phyloP scores from a whole-genome alignment of 306 rosid genomes.

The Prunus salicina region DNA sequence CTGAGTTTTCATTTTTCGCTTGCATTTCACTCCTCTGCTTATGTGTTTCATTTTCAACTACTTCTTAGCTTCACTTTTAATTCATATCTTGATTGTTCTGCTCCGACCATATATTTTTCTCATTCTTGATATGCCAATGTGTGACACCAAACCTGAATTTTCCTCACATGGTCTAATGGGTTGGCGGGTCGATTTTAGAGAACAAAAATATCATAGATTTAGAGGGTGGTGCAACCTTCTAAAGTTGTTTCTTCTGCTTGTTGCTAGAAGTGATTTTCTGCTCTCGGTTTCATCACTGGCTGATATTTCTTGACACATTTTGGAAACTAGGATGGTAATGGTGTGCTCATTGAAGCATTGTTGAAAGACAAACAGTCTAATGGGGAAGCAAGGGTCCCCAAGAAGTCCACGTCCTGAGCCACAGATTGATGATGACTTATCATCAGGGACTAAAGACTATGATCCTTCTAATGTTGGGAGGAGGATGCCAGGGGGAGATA shows the following conservation, averaged over 20 bases:
- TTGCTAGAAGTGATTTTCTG: constrained; percentile 11
- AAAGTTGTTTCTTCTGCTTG: not conserved
- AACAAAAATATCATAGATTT: constrained; percentile 17
- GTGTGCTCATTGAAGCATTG: constrained; percentile 23
- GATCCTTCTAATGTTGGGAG: constrained; percentile 47
- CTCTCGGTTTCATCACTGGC: constrained; percentile 8
- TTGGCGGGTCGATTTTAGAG: constrained; percentile 40
- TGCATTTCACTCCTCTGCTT: constrained; percentile 54
- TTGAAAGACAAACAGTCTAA: constrained; percentile 17
- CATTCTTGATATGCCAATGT: not conserved
- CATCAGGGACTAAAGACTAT: constrained; percentile 51
- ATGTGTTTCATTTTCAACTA: constrained; percentile 41
- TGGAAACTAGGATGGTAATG: not conserved
- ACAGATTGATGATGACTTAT: constrained; percentile 18
- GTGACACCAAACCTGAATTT: constrained; percentile 40
- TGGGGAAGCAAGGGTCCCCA: constrained; percentile 51
- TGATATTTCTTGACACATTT: constrained; percentile 1
- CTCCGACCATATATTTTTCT: not conserved
- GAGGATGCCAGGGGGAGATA: constrained; percentile 49
- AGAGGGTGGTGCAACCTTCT: constrained; percentile 18
- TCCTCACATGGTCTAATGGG: constrained; percentile 25
- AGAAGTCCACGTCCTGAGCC: constrained; percentile 46
- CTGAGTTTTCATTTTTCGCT: constrained; percentile 55
- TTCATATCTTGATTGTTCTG: constrained; percentile 33
- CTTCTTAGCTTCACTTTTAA: constrained; percentile 71